Percentiles rank a stretch among this genome's conserved stretches.
phyloP scores from a whole-genome alignment of 1,284 basidiomycete genomes.

The Moesziomyces sp. region DNA sequence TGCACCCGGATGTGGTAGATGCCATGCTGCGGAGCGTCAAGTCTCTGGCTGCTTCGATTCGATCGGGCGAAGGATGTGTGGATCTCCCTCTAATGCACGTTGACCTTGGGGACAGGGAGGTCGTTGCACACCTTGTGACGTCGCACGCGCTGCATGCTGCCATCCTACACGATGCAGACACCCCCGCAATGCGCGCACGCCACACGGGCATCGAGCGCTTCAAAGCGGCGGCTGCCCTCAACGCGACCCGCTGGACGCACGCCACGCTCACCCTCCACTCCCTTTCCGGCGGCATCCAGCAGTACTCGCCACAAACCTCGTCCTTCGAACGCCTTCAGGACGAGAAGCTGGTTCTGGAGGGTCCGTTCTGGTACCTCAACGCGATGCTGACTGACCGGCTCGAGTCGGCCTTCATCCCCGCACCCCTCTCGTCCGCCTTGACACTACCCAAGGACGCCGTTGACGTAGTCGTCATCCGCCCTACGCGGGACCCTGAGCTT shows the following conservation, averaged over 20 bases:
- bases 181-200: constrained; percentile 73
- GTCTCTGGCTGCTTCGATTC: constrained; percentile 3
- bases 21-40: constrained; percentile 20
- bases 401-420: constrained; percentile 81
- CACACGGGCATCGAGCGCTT: constrained; percentile 84
- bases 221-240: constrained; percentile 82
- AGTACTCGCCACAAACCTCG: constrained; percentile 74
- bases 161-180: constrained; percentile 75
- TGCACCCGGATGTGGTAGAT: not conserved
- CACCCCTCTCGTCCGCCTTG: constrained; percentile 72
- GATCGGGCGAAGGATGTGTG: not conserved
- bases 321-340: constrained; percentile 70
- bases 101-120: not conserved
- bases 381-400: constrained; percentile 84
- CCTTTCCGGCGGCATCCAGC: constrained; percentile 68
- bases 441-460: constrained; percentile 69
- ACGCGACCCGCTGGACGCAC: constrained; percentile 79
- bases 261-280: constrained; percentile 74
- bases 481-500: constrained; percentile 74
- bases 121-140: constrained; percentile 70
- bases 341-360: constrained; percentile 68
- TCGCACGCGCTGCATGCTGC: constrained; percentile 82
- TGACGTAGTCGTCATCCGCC: constrained; percentile 86
- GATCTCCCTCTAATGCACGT: constrained; percentile 17
- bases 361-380: constrained; percentile 85